These are phyloP conservation scores for Trichophyton schoenleinii DNA, from an alignment of 2,329 filamentous ascomycete species.

Conservation along the genomic window DNA sequence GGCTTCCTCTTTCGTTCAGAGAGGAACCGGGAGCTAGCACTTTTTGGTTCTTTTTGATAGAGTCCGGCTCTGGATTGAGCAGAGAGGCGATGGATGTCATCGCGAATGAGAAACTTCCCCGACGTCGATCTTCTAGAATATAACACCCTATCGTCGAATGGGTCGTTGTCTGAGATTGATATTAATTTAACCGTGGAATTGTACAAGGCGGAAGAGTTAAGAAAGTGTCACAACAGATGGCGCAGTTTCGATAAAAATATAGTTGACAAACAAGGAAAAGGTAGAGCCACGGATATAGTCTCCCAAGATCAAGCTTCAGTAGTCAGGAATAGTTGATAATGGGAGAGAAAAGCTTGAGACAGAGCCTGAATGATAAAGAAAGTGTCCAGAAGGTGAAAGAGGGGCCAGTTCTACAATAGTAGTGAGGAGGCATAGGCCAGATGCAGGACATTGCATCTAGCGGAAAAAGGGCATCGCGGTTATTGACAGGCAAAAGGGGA, in stretches of 20 bases:
- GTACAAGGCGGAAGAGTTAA: background rate
- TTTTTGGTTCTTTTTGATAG: constrained; percentile 22
- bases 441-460: constrained; percentile 12
- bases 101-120: constrained; percentile 4
- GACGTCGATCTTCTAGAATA: background rate
- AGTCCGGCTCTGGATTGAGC: constrained; percentile 48
- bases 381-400: background rate
- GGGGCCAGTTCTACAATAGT: background rate
- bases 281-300: background rate
- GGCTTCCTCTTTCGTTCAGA: constrained; percentile 28
- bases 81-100: constrained; percentile 57
- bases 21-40: constrained; percentile 29
- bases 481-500: constrained; percentile 10
- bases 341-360: background rate
- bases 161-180: background rate
- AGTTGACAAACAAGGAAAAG: constrained; percentile 2
- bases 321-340: background rate
- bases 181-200: background rate
- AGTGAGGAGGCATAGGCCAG: constrained; percentile 10
- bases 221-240: constrained; percentile 1
- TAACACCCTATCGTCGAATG: background rate
- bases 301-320: background rate
- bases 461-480: constrained; percentile 10
- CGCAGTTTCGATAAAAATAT: constrained; percentile 6
- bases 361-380: constrained; percentile 1